Evolutionary conservation across 805 yeast genomes (phyloP), one percentile per base, ranked within the genome.

Genomic region (Candida dajiaensis): DNA sequence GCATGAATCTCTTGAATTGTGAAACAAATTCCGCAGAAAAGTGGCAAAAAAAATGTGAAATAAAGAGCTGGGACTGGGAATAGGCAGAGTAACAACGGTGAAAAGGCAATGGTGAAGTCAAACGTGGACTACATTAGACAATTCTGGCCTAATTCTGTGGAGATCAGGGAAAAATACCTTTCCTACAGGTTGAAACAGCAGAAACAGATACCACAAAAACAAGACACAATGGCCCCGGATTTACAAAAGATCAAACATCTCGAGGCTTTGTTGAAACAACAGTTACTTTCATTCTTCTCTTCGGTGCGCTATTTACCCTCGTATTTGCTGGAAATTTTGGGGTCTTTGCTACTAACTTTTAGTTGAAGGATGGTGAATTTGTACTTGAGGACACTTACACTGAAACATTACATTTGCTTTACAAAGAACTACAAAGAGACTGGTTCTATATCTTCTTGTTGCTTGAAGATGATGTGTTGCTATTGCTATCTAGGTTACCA

Each of bases 401-500:
- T 33, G 36, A 33, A 16, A 33, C 36, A 16, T 33, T 16, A 16
- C 53, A 46, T 29, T 44, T 42, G 15, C 35, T 51, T 15, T 49
- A 51, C 41, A 46, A 22, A 15, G 22, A 23, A 35, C 22, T 51
- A 9, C n/a, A 37, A 4, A 36, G 16, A 13, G 55, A 54, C 21
- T 49, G 45, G 19, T 4, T 6, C 15, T 42, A 41, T 12, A 43
- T 48, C 6, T 46, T 52, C 38, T 38, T 31, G 2, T 44, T 55
- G 3, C 47, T 49, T 20, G 41, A 50, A 15, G 45, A 45, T 35
- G 55, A 45, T 23, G 37, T 47, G 2, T 42, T 53, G 5, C 41
- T 49, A 3, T 47, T 53, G n/a, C 47, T 53, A 13, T 48, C 55
- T 2, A 33, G 44, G 2, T 21, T 49, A 3, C 50, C 47, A 26